Conservation (phyloP, 768 basidiomycete species). For the Leccinum obscurum region DNA sequence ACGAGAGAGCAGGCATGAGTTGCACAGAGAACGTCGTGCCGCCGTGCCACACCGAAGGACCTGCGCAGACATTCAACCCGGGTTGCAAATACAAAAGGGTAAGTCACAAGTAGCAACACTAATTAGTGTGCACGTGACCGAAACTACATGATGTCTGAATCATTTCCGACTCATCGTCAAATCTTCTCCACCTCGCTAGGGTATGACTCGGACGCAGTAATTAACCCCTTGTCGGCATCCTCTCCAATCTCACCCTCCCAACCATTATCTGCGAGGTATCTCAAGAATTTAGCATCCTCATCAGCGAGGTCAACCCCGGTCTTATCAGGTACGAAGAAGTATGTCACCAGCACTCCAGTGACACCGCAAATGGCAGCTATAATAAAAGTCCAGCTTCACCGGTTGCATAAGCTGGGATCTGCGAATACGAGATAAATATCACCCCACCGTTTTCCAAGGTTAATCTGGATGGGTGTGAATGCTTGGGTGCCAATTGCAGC, state of each 20-base stretch:
- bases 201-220: conserved; percentile 14
- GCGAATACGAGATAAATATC: not conserved
- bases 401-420: not conserved
- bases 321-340: conserved; percentile 68
- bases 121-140: conserved; percentile 20
- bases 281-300: conserved; percentile 62
- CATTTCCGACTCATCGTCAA: not conserved
- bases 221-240: conserved; percentile 39
- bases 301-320: conserved; percentile 65
- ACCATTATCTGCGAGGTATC: conserved; percentile 60
- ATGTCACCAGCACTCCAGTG: conserved; percentile 61
- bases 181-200: conserved; percentile 13
- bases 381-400: conserved; percentile 61
- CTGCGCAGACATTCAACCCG: conserved; percentile 21
- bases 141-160: no score
- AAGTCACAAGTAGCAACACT: not conserved
- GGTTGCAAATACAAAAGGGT: not conserved
- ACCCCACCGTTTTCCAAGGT: conserved; percentile 62
- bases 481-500: conserved; percentile 72
- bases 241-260: conserved; percentile 68
- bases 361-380: conserved; percentile 69
- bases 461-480: conserved; percentile 65
- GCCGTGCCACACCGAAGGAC: conserved; percentile 16
- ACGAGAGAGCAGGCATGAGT: conserved; percentile 16
- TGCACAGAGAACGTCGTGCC: conserved; percentile 19